A percentile compares a stretch with the other conserved stretches of the same genome.
These are phyloP conservation scores for Luzula sylvatica DNA, from an alignment of 176 grass and related monocot genomes.

Conservation along the genomic window DNA sequence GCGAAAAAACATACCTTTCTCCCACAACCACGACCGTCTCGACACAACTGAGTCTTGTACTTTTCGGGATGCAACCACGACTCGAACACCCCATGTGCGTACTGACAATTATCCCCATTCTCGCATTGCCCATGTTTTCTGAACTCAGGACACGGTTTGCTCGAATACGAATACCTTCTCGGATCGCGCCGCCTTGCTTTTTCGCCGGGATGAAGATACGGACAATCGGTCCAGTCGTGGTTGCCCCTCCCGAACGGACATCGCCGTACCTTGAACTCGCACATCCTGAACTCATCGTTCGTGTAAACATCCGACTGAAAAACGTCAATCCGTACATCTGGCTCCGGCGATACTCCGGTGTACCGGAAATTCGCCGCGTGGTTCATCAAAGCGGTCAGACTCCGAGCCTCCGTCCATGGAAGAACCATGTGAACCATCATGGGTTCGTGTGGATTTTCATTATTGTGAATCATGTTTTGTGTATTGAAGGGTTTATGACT, in stretches of 20 bases:
- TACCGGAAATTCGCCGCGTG: neutral
- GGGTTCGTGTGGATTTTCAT: neutral
- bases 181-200: slow-evolving; percentile 10
- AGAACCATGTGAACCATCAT: neutral
- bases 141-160: neutral
- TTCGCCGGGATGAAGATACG: neutral
- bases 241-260: neutral
- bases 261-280: slow-evolving; percentile 1
- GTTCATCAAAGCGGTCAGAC: neutral
- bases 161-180: neutral
- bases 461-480: neutral
- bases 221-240: slow-evolving; percentile 8
- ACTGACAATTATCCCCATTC: slow-evolving; percentile 2
- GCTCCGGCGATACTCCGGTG: neutral
- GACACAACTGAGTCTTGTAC: slow-evolving; percentile 15
- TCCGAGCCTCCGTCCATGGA: neutral
- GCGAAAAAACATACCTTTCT: slow-evolving; percentile 21
- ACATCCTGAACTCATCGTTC: slow-evolving; percentile 12
- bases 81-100: slow-evolving; percentile 16
- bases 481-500: neutral
- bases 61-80: slow-evolving; percentile 14
- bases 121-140: slow-evolving; percentile 14
- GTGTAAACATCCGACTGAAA: too few relatives aligned
- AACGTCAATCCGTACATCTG: neutral
- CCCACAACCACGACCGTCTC: neutral